Base-by-base conservation (phyloP, 805 yeast genomes). In the Jamesozyma gamospora region DNA sequence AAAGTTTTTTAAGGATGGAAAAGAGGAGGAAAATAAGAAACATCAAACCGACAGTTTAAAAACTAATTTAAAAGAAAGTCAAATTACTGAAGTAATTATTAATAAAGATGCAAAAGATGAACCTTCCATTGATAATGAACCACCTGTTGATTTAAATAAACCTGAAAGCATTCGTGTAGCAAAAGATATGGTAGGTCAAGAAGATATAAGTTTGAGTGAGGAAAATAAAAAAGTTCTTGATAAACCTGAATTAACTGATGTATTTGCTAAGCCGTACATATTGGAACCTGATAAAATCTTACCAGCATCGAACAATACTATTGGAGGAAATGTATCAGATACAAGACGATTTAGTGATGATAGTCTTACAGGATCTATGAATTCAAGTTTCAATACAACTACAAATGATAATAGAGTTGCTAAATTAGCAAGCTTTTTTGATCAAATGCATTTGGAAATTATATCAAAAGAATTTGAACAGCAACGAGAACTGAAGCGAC, bases 401-500 rank as follows among this genome's bases (percentile, higher is more conserved):
- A 32, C n/a, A 17, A 10, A 4, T 28, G 9, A 12, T n/a, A 38
- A 34, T 34, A 74, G 71, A 43, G 94, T 83, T 1, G 71, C 75
- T 41, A 76, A 79, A 44, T 55, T 83, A 39, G 81, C 88, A 0
- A 74, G 64, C 42, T 77, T 74, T 54, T 78, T 77, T 63, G 82
- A 82, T 55, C 77, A 77, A 41, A 74, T 81, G 61, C 90, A 84
- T 51, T 76, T 84, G 46, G 92, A 82, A 49, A 82, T 82, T 41
- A 64, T 84, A 10, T 83, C 96, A 0, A 70, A 71, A 49, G 96
- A 92, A 55, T 88, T 90, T 56, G 94, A 84, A 53, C 70, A 77
- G 47, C 95, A 88, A 53, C 75, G 97, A 53, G 94, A 85, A 47
- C 63, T 69, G 34, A 95, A 90, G 54, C 71, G 86, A 43, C 65